Evolutionary conservation across 176 grass and related monocot species (phyloP), one percentile per base, ranked within the genome.

Genomic region (Aegilops sharonensis): DNA sequence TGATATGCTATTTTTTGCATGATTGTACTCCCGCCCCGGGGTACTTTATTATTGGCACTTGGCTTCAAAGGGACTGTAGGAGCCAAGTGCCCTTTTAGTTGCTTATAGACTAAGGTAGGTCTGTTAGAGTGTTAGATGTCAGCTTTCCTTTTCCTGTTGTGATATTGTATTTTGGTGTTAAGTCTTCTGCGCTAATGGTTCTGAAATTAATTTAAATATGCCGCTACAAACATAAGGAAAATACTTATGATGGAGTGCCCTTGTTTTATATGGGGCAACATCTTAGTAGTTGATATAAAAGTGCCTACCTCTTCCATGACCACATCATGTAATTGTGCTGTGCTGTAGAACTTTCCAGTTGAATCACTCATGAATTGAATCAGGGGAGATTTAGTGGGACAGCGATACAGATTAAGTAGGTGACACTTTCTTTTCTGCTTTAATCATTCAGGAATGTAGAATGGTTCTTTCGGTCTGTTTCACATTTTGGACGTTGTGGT

Each of bases 1-100:
- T 64, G 85, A 84, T 91, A 91, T 91, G 47, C 42, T 88, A 78
- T 85, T 88, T 21, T 78, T 91, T 40, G 77, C 45, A 48, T 23
- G 50, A 86, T 68, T 37, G 59, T 62, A 52, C 71, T 54, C 50
- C 50, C 50, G 50, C 15, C 50, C 50, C 6, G 50, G 50, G 50
- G 79, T 25, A 56, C 60, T 88, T 80, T 70, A 81, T 72, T 72
- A 72, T 85, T 85, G 85, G 62, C 82, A 91, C 89, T 76, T 87
- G 80, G 59, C 89, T 91, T 87, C 31, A 80, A 75, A 87, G 85
- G 34, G 21, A 84, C 75, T 50, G 54, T 75, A 84, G 75, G 67
- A 42, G 61, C 67, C 68, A 75, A 81, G 21, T 84, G 80, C 32
- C 88, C 66, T 87, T 72, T 78, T 72, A 34, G 83, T 86, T 86